Conservation (phyloP, 2,329 filamentous ascomycete genomes). For the Trematosphaeria pertusa region DNA sequence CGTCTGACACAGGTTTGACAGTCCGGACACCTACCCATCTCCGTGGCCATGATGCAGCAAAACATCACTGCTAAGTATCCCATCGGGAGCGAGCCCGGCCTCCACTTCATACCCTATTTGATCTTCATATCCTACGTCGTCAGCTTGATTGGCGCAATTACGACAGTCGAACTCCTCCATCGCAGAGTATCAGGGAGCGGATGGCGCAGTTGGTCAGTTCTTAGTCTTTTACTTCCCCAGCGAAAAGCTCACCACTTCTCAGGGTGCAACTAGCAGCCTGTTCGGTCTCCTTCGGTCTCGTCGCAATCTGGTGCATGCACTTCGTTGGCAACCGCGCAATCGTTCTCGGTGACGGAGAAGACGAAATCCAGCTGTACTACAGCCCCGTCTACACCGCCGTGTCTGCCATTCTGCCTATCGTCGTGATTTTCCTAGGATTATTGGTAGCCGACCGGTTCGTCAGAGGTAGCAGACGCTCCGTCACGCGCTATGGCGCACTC, state of each 20-base stretch:
- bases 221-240: constrained; percentile 22
- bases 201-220: constrained; percentile 38
- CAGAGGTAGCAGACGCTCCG: constrained; percentile 32
- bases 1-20: too few species aligned
- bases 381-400: constrained; percentile 73
- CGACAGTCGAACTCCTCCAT: constrained; percentile 83
- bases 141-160: constrained; percentile 77
- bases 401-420: constrained; percentile 80
- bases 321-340: constrained; percentile 85
- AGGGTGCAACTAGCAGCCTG: constrained; percentile 53
- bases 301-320: constrained; percentile 68
- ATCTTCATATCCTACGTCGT: constrained; percentile 64
- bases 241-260: constrained; percentile 9
- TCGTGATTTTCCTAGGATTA: constrained; percentile 77
- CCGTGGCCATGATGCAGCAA: too few species aligned
- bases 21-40: too few species aligned
- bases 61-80: too few species aligned
- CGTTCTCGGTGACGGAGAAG: constrained; percentile 67
- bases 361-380: constrained; percentile 74
- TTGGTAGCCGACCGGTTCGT: constrained; percentile 64
- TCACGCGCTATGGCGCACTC: constrained; percentile 41
- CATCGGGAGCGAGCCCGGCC: constrained; percentile 44
- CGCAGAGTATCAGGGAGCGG: constrained; percentile 68
- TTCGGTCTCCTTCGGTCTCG: constrained; percentile 54
- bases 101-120: constrained; percentile 55